These are phyloP conservation scores for Aspergillus ibericus DNA, from an alignment of 2,329 filamentous ascomycete genomes.

Conservation along the genomic window DNA sequence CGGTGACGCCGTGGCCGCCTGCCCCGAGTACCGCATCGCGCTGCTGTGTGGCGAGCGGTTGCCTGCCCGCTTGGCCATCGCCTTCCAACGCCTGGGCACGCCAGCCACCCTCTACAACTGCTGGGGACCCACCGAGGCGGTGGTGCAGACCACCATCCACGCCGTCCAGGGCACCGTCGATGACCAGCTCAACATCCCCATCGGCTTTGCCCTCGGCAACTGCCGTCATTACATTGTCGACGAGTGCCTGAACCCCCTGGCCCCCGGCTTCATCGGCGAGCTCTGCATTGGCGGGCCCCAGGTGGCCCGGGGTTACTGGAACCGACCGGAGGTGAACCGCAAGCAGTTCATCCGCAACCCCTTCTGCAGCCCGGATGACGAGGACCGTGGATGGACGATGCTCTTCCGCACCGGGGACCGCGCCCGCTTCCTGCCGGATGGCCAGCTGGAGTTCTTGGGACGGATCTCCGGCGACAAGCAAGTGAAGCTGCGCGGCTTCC, in stretches of 20 bases:
- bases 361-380: neutral
- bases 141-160: conserved; percentile 1
- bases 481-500: conserved; percentile 7
- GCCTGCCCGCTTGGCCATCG: neutral
- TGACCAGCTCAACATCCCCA: neutral
- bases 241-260: neutral
- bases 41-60: neutral
- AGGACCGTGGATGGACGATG: neutral
- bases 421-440: neutral
- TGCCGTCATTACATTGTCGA: conserved; percentile 1
- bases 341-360: neutral
- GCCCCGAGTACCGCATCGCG: neutral
- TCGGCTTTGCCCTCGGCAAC: conserved; percentile 1
- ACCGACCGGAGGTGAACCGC: neutral
- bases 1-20: neutral
- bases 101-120: neutral
- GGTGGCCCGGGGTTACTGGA: neutral
- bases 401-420: conserved; percentile 4
- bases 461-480: conserved; percentile 1
- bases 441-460: neutral
- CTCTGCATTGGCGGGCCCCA: conserved; percentile 2
- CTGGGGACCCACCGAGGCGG: neutral
- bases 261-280: conserved; percentile 1
- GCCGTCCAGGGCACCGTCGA: neutral
- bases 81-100: neutral